phyloP scores from a whole-genome alignment of 192 early-diverging fungal species.

The Globomyces pollinis-pini region DNA sequence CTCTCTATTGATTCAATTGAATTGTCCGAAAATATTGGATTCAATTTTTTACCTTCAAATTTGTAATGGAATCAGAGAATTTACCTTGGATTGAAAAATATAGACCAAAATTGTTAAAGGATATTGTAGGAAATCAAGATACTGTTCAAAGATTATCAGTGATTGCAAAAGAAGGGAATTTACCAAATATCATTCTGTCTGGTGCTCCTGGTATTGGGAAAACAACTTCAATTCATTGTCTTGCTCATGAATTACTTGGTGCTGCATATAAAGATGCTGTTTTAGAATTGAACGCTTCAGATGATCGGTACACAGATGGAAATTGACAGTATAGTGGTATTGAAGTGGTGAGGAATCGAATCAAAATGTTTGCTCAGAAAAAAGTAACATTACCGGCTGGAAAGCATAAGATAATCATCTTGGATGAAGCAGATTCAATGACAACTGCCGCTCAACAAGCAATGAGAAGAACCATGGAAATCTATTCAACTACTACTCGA shows the following conservation, averaged over 20 bases:
- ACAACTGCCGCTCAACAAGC: conserved; percentile 95
- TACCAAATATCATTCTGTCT: conserved; percentile 91
- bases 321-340: conserved; percentile 83
- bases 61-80: background rate
- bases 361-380: conserved; percentile 98
- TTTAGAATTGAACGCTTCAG: conserved; percentile 95
- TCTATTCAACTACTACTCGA: conserved; percentile 89
- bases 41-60: too few relatives aligned
- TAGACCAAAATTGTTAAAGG: conserved; percentile 71
- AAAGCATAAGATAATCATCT: conserved; percentile 63
- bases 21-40: too few relatives aligned
- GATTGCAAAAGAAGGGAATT: conserved; percentile 86
- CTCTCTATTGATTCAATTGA: too few relatives aligned
- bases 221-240: conserved; percentile 89
- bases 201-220: conserved; percentile 96
- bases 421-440: conserved; percentile 99
- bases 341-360: conserved; percentile 89
- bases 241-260: conserved; percentile 86
- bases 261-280: conserved; percentile 84
- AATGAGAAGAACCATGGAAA: conserved; percentile 95
- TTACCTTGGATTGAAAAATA: conserved; percentile 84
- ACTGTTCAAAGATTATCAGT: conserved; percentile 75
- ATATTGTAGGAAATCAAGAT: conserved; percentile 93
- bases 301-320: conserved; percentile 65
- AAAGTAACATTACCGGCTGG: conserved; percentile 81